Conservation (phyloP, 345 rosid genomes). For the Viola odorata region DNA sequence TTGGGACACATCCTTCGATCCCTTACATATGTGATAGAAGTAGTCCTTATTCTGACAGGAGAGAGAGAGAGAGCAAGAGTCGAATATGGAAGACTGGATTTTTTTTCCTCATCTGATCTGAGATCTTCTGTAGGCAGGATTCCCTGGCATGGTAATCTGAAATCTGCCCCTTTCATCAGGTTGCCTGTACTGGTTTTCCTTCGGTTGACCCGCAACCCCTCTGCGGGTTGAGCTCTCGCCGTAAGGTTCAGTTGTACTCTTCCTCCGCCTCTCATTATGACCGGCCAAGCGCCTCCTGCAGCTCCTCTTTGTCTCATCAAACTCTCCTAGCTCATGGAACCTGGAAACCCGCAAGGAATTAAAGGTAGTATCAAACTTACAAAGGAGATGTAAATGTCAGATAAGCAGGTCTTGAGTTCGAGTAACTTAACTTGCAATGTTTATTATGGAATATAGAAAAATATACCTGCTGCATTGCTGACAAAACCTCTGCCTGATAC, state of each 20-base stretch:
- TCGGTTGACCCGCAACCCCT: conserved; percentile 23
- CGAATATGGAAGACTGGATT: neutral
- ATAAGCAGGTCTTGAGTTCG: too few relatives aligned
- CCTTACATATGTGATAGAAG: neutral
- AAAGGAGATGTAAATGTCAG: neutral
- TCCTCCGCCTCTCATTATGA: conserved; percentile 79
- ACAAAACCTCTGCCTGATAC: conserved; percentile 30
- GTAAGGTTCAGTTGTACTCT: conserved; percentile 42
- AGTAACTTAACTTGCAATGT: too few relatives aligned
- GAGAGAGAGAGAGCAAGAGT: conserved; percentile 74
- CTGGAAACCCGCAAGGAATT: conserved; percentile 16
- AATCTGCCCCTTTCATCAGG: conserved; percentile 31
- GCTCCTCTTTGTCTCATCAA: conserved; percentile 80
- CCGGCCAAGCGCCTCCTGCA: conserved; percentile 74
- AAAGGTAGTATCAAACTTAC: neutral
- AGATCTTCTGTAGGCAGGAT: conserved; percentile 30
- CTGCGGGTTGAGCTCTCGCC: conserved; percentile 55
- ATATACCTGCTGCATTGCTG: conserved; percentile 84
- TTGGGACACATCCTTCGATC: neutral
- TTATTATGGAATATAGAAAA: too few relatives aligned
- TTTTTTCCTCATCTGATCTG: conserved; percentile 40
- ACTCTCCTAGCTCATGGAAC: conserved; percentile 69
- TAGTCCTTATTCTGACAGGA: conserved; percentile 41
- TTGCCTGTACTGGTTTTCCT: conserved; percentile 33
- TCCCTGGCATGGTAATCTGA: conserved; percentile 21